A percentile compares a stretch with the other conserved stretches of the same genome.
These are phyloP conservation scores for Russula sp. DNA, from an alignment of 768 basidiomycete genomes.

Conservation along the genomic window DNA sequence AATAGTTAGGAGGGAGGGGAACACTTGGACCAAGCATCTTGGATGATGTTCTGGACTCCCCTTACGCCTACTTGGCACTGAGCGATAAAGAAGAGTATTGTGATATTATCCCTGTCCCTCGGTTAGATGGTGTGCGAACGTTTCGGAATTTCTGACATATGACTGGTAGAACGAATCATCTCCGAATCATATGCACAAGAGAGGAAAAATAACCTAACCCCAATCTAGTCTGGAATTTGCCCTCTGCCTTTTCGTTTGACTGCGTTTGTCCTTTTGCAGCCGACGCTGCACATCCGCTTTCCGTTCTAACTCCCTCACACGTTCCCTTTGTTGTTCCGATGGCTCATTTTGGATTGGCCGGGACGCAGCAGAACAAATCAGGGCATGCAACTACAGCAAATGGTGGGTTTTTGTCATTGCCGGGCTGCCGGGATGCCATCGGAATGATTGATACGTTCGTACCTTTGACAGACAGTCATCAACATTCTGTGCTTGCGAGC, in stretches of 20 bases:
- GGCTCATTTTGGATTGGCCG: constrained; percentile 45
- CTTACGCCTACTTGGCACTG: neutral
- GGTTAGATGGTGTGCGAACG: neutral
- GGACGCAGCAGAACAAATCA: constrained; percentile 44
- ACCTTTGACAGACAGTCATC: constrained; percentile 66
- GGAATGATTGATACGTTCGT: constrained; percentile 24
- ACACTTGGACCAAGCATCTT: too few species aligned
- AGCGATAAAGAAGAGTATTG: too few species aligned
- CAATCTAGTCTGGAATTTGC: constrained; percentile 23
- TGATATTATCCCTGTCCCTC: neutral
- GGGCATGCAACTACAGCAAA: constrained; percentile 41
- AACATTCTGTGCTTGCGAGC: constrained; percentile 74
- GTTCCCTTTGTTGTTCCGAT: constrained; percentile 48
- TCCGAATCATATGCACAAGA: neutral
- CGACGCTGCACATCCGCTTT: constrained; percentile 42
- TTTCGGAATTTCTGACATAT: neutral
- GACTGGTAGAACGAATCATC: neutral
- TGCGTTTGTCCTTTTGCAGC: constrained; percentile 46
- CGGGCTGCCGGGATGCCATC: neutral
- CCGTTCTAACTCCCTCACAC: constrained; percentile 39
- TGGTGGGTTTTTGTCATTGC: constrained; percentile 2
- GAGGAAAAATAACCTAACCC: constrained; percentile 1
- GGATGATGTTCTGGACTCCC: neutral
- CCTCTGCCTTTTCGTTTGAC: constrained; percentile 39
- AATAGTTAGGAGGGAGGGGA: neutral